Conservation (phyloP, 768 basidiomycete genomes). For the Tephrocybe sp. region DNA sequence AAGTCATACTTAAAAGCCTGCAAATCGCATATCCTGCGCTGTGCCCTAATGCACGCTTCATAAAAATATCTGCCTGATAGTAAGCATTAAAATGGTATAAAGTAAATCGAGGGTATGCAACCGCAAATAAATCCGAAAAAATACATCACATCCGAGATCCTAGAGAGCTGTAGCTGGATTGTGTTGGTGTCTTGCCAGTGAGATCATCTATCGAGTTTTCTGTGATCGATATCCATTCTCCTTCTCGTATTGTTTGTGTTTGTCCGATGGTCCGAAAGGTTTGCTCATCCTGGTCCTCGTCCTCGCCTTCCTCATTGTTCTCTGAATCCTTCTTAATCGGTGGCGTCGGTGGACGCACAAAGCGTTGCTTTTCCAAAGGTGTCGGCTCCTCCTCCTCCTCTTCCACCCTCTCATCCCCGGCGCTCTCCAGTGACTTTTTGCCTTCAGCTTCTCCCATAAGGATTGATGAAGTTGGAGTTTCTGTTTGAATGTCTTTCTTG, state of each 20-base stretch:
- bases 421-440: neutral
- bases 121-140: conserved; percentile 5
- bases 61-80: neutral
- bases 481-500: conserved; percentile 10
- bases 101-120: conserved; percentile 12
- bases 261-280: conserved; percentile 26
- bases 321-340: conserved; percentile 6
- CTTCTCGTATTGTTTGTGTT: conserved; percentile 28
- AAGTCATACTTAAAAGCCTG: too few relatives aligned
- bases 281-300: conserved; percentile 27
- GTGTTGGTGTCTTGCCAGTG: neutral
- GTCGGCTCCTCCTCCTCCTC: neutral
- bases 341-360: conserved; percentile 3
- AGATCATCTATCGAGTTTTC: conserved; percentile 7
- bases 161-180: conserved; percentile 1
- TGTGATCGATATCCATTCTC: conserved; percentile 18
- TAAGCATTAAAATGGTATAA: conserved; percentile 11
- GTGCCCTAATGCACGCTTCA: too few relatives aligned
- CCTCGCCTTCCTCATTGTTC: conserved; percentile 23
- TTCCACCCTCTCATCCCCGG: conserved; percentile 4
- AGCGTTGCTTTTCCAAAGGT: conserved; percentile 4
- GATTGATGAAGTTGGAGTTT: too few relatives aligned
- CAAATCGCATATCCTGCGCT: too few relatives aligned
- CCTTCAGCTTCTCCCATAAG: conserved; percentile 6
- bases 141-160: neutral